phyloP scores from a whole-genome alignment of 2,329 filamentous ascomycete genomes.

The Colletotrichum plurivorum region DNA sequence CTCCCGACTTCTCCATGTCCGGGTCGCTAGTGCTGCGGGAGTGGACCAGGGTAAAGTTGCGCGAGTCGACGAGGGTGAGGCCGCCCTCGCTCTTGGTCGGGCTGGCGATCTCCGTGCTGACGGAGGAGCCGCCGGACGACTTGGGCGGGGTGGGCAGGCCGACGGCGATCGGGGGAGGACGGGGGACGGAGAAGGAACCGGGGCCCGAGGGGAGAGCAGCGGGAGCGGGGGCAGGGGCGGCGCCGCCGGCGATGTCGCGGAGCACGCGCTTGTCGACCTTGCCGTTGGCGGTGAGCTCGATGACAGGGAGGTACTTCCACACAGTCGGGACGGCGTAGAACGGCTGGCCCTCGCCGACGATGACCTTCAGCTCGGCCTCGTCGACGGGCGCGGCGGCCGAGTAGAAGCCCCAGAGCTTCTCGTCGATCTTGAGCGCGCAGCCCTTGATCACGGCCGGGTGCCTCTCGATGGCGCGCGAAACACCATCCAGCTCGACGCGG shows the following conservation, averaged over 20 bases:
- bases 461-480: constrained; percentile 64
- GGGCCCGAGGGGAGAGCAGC: not conserved
- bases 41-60: constrained; percentile 19
- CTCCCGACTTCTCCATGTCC: constrained; percentile 37
- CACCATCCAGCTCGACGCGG: constrained; percentile 72
- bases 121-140: constrained; percentile 24
- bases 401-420: constrained; percentile 66
- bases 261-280: constrained; percentile 69
- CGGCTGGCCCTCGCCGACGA: constrained; percentile 60
- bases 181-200: not conserved
- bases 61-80: constrained; percentile 30
- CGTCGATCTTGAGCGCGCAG: constrained; percentile 62
- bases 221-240: not conserved
- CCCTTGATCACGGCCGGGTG: constrained; percentile 62
- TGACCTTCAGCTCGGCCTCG: constrained; percentile 53
- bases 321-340: constrained; percentile 69
- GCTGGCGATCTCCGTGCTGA: constrained; percentile 24
- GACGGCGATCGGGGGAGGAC: not conserved
- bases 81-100: constrained; percentile 31
- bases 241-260: constrained; percentile 47
- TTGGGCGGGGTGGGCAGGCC: constrained; percentile 13
- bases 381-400: constrained; percentile 51
- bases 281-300: constrained; percentile 68
- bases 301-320: constrained; percentile 57
- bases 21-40: constrained; percentile 16